Conservation (phyloP, 345 rosid species). For the Sisymbrium irio region DNA sequence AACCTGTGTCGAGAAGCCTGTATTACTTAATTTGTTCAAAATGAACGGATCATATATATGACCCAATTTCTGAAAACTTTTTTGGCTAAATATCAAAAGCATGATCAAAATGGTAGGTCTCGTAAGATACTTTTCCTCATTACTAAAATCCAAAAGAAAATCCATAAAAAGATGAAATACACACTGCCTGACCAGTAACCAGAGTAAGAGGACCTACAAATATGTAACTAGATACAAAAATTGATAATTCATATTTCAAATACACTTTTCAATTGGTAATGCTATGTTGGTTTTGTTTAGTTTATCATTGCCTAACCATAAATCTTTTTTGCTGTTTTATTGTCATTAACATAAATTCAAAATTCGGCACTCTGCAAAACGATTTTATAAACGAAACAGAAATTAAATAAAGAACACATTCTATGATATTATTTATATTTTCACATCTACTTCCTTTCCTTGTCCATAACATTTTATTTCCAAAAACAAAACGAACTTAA, state of each 20-base stretch:
- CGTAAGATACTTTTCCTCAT: neutral
- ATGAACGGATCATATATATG: neutral
- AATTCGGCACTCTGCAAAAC: neutral
- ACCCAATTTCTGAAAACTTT: neutral
- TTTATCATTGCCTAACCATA: neutral
- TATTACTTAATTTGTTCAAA: neutral
- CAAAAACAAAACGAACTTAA: conserved; percentile 27
- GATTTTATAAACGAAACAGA: neutral
- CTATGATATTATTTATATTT: neutral
- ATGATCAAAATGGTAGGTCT: neutral
- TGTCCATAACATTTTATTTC: neutral
- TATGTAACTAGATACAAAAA: neutral
- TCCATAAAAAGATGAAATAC: neutral
- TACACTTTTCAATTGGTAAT: neutral
- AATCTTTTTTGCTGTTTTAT: neutral
- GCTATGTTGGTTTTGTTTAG: neutral
- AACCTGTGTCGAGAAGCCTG: neutral
- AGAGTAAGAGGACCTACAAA: neutral
- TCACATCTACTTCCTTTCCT: neutral
- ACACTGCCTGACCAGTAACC: neutral
- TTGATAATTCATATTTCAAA: neutral
- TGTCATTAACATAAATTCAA: neutral
- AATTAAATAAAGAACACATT: neutral
- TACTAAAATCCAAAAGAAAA: neutral
- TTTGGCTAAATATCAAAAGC: neutral